Evolutionary conservation across 2,329 filamentous ascomycete species (phyloP).

Genomic region (Fusarium bulbicola): DNA sequence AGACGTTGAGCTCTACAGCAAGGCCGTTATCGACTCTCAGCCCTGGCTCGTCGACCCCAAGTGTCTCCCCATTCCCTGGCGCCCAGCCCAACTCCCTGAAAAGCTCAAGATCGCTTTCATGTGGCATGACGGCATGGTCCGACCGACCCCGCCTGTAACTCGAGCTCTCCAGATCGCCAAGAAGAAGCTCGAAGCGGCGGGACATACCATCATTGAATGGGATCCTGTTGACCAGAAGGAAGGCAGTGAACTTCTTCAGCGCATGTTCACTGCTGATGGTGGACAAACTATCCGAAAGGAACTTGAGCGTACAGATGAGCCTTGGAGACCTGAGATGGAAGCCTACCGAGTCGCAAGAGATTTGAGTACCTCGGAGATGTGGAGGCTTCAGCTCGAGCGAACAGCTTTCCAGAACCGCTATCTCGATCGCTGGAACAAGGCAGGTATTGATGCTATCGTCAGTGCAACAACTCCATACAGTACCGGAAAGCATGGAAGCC

Average conservation of each 20-base stretch:
- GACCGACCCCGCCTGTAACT: conserved; percentile 71
- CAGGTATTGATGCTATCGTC: conserved; percentile 68
- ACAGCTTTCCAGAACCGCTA: conserved; percentile 57
- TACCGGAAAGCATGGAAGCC: conserved; percentile 53
- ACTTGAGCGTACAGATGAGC: conserved; percentile 55
- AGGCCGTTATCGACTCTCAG: conserved; percentile 57
- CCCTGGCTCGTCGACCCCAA: conserved; percentile 68
- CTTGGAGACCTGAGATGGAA: conserved; percentile 51
- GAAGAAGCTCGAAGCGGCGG: conserved; percentile 53
- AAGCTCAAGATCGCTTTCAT: conserved; percentile 68
- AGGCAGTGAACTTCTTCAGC: conserved; percentile 50
- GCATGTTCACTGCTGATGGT: conserved; percentile 61
- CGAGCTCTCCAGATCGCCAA: conserved; percentile 62
- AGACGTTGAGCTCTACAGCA: conserved; percentile 65
- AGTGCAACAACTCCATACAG: conserved; percentile 63
- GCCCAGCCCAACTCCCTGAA: conserved; percentile 44
- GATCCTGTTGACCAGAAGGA: conserved; percentile 53
- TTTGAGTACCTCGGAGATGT: conserved; percentile 56
- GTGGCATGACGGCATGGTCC: conserved; percentile 71
- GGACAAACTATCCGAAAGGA: conserved; percentile 52
- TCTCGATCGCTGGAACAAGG: conserved; percentile 56
- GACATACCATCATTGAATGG: conserved; percentile 64
- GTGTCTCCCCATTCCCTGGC: conserved; percentile 68
- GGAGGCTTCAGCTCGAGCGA: conserved; percentile 58
- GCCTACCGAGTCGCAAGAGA: conserved; percentile 47